phyloP scores from a whole-genome alignment of 345 rosid species.

The Melaleuca quinquenervia region DNA sequence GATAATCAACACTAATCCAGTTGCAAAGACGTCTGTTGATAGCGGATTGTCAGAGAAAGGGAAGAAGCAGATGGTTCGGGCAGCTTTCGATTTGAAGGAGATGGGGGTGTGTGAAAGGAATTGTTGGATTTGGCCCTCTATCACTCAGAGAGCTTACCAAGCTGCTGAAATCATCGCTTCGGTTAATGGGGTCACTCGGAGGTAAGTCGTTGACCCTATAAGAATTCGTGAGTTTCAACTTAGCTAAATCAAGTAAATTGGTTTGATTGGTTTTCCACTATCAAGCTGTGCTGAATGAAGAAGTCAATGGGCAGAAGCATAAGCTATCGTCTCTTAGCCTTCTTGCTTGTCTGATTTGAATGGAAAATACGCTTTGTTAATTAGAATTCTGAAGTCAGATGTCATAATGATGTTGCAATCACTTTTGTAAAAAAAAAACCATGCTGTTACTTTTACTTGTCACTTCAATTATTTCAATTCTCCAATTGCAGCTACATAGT shows the following conservation, averaged over 20 bases:
- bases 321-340: not conserved
- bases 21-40: constrained; percentile 77
- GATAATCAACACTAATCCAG: constrained; percentile 85
- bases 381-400: not conserved
- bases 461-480: not conserved
- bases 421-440: not conserved
- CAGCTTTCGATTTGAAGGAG: constrained; percentile 58
- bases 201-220: constrained; percentile 11
- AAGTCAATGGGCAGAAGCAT: not conserved
- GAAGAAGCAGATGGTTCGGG: constrained; percentile 61
- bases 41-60: constrained; percentile 78
- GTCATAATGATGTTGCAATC: not conserved
- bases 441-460: not conserved
- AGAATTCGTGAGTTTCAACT: not conserved
- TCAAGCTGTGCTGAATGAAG: not conserved
- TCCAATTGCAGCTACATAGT: constrained; percentile 57
- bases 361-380: not conserved
- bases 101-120: constrained; percentile 69
- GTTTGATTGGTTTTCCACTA: not conserved
- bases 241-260: not conserved
- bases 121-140: constrained; percentile 99
- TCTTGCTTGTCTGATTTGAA: not conserved
- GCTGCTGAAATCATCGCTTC: constrained; percentile 86
- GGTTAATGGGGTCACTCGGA: constrained; percentile 60
- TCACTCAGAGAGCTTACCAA: constrained; percentile 92